Evolutionary conservation across 495 filamentous ascomycete genomes (phyloP), one percentile per base, ranked within the genome.

Genomic region (Tuber aestivum): DNA sequence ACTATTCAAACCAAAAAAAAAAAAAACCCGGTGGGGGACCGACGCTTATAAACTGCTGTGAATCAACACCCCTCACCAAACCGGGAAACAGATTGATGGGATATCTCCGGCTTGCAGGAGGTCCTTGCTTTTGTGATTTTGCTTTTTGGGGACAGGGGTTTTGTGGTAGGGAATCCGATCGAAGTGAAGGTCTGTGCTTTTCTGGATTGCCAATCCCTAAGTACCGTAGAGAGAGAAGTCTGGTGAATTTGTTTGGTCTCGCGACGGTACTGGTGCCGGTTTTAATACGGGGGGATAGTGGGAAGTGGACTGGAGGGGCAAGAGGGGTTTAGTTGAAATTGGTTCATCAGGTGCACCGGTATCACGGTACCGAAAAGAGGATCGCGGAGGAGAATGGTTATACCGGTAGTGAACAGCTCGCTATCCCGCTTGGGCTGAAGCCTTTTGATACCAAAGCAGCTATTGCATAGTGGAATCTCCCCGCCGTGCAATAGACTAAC

Each of bases 261-360:
- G 78, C 78, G 73, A 79, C 71, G 70, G 70, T 50, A 35, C n/a
- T 14, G 0, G 56, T 8, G 27, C 56, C 56, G 14, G 35, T 18
- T 14, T 14, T 65, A 65, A 65, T 35, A 65, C 27, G 3, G 56
- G 18, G n/a, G 32, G 14, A 65, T 35, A 35, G 56, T 32, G 56
- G 18, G 56, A 65, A 18, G 27, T 65, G 12, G n/a, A 32, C 27
- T 32, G 21, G 23, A 56, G 21, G 4, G 0, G 10, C 32, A n/a
- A 32, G 56, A 35, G 56, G 56, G 56, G 27, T 20, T 65, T 18
- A 56, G 56, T 65, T 35, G 56, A 65, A 65, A 20, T 65, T 65
- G 12, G 56, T 35, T 35, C 27, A 35, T 65, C 35, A 12, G 27
- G 12, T 5, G 56, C 35, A 35, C 35, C n/a, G n/a, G n/a, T n/a